phyloP scores from a whole-genome alignment of 768 basidiomycete species.

The Boletus rubropictus region DNA sequence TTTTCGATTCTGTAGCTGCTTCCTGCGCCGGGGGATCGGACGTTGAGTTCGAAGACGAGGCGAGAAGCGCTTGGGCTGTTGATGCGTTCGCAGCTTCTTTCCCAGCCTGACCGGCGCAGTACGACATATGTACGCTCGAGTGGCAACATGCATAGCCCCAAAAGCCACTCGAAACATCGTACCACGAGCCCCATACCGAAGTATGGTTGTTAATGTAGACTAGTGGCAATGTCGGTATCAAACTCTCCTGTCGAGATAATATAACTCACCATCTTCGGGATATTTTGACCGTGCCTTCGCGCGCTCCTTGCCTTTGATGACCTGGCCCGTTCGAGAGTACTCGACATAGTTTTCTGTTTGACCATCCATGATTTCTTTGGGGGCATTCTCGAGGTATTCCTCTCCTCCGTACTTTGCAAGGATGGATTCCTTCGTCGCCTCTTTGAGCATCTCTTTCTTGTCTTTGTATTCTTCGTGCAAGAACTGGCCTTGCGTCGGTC shows the following conservation, averaged over 20 bases:
- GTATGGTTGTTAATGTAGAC: constrained; percentile 92
- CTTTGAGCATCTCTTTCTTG: constrained; percentile 89
- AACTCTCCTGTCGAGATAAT: background rate
- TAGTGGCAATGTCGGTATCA: constrained; percentile 27
- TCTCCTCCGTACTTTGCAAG: constrained; percentile 92
- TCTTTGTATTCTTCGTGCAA: constrained; percentile 86
- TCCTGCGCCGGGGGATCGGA: constrained; percentile 30
- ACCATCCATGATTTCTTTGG: constrained; percentile 87
- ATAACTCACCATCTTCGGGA: constrained; percentile 80
- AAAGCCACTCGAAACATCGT: constrained; percentile 54
- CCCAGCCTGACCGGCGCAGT: constrained; percentile 85
- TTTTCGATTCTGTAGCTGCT: constrained; percentile 26
- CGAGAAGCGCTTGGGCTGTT: constrained; percentile 61
- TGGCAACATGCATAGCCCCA: constrained; percentile 99
- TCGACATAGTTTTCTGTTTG: constrained; percentile 98
- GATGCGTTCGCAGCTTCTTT: constrained; percentile 76
- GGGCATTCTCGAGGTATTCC: constrained; percentile 83
- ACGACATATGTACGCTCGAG: constrained; percentile 77
- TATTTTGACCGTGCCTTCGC: constrained; percentile 90
- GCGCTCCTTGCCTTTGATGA: constrained; percentile 87
- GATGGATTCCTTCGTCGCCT: constrained; percentile 83
- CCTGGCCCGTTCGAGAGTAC: constrained; percentile 86
- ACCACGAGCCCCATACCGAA: constrained; percentile 97
- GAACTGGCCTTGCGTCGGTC: constrained; percentile 92
- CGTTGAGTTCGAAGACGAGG: constrained; percentile 31